Evolutionary conservation across 139 green algal species (phyloP).

Genomic region (Picochlorum sp.): DNA sequence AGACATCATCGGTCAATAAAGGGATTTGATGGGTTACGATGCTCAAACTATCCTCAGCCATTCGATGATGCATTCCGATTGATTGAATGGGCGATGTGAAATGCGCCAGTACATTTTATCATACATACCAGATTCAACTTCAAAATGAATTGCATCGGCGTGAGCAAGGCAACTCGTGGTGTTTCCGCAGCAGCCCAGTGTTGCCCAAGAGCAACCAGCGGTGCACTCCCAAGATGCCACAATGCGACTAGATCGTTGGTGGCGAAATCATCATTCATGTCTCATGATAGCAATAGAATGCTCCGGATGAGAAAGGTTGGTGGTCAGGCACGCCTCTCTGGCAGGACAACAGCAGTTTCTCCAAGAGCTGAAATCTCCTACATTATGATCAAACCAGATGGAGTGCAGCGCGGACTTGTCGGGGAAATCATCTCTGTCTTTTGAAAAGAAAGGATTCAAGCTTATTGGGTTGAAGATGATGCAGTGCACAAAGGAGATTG

Average conservation of each 20-base stretch:
- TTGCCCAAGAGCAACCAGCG: neutral
- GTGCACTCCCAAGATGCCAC: neutral
- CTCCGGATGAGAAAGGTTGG: too few species aligned
- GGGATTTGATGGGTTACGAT: too few species aligned
- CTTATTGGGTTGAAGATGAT: conserved; percentile 77
- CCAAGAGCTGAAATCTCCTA: conserved; percentile 33
- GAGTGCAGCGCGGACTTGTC: conserved; percentile 49
- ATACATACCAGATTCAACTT: too few species aligned
- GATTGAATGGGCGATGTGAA: too few species aligned
- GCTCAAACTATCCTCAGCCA: too few species aligned
- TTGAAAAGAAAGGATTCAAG: conserved; percentile 85
- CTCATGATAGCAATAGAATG: too few species aligned
- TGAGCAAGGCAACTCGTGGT: neutral
- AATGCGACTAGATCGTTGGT: neutral
- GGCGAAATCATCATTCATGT: too few species aligned
- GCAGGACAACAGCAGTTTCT: neutral
- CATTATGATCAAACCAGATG: conserved; percentile 60
- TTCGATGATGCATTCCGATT: too few species aligned
- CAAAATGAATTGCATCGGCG: neutral
- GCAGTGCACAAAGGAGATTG: conserved; percentile 57
- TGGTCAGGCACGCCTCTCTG: too few species aligned
- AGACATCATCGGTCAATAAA: too few species aligned
- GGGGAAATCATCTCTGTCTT: conserved; percentile 57
- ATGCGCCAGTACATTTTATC: too few species aligned
- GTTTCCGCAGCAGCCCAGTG: too few species aligned